Evolutionary conservation across 768 basidiomycete species (phyloP).

Genomic region (Termitomyces bulborhizus): DNA sequence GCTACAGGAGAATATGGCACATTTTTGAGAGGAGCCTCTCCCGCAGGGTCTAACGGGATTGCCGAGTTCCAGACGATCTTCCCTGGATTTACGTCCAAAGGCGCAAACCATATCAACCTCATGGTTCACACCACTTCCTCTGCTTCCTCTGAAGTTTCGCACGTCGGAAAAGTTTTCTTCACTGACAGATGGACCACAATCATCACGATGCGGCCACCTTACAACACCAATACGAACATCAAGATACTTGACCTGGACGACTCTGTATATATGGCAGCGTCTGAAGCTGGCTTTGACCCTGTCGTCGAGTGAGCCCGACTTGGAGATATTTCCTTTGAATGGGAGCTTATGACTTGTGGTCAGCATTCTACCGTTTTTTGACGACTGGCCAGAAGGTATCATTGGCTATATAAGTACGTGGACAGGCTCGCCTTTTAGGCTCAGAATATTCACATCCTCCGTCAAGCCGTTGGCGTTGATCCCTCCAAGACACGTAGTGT

Average conservation of each 20-base stretch:
- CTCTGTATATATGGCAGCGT: conserved; percentile 19
- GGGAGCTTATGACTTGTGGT: neutral
- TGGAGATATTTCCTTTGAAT: too few species aligned
- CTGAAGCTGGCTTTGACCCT: conserved; percentile 20
- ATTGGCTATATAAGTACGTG: conserved; percentile 25
- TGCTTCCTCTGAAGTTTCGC: conserved; percentile 19
- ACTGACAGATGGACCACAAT: conserved; percentile 27
- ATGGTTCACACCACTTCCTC: conserved; percentile 25
- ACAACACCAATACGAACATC: conserved; percentile 23
- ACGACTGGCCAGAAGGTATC: conserved; percentile 25
- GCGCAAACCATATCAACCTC: conserved; percentile 31
- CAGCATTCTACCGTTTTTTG: conserved; percentile 20
- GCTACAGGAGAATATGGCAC: conserved; percentile 26
- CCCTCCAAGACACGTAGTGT: conserved; percentile 13
- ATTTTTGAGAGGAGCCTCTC: conserved; percentile 30
- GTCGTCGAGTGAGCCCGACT: conserved; percentile 18
- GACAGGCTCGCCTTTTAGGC: neutral
- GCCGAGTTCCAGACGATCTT: conserved; percentile 32
- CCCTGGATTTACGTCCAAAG: conserved; percentile 28
- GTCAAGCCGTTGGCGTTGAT: conserved; percentile 24
- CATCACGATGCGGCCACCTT: conserved; percentile 21
- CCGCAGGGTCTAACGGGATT: conserved; percentile 27
- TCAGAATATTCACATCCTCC: neutral
- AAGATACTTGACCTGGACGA: conserved; percentile 25
- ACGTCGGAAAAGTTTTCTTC: conserved; percentile 35